Conservation (phyloP, 2,329 filamentous ascomycete species). For the Rasamsonia emersonii region DNA sequence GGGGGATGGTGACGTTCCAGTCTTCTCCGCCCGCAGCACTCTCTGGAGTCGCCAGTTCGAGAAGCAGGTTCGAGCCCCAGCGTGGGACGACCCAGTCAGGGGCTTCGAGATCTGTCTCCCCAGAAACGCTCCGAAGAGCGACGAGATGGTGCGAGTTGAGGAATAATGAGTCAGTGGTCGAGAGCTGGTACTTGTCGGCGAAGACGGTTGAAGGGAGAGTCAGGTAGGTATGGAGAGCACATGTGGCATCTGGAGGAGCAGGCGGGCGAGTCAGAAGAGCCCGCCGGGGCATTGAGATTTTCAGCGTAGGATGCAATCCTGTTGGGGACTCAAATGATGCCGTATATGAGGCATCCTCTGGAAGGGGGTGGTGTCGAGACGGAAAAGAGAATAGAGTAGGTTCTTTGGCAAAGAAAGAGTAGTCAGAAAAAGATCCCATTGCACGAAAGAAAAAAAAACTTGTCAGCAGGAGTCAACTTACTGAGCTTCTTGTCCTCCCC, state of each 20-base stretch:
- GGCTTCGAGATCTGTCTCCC: conserved; percentile 82
- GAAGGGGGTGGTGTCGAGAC: conserved; percentile 61
- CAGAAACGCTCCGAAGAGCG: conserved; percentile 57
- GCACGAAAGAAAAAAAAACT: neutral
- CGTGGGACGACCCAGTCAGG: conserved; percentile 66
- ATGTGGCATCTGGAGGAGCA: conserved; percentile 44
- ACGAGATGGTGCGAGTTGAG: conserved; percentile 70
- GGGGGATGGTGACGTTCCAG: conserved; percentile 51
- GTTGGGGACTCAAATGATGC: conserved; percentile 60
- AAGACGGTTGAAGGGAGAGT: conserved; percentile 77
- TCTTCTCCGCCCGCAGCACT: conserved; percentile 10
- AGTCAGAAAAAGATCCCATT: too few relatives aligned
- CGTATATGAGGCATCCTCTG: conserved; percentile 46
- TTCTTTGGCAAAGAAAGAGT: conserved; percentile 45
- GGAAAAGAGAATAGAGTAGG: conserved; percentile 77
- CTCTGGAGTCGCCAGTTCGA: conserved; percentile 59
- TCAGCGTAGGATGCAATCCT: conserved; percentile 75
- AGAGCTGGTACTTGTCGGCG: conserved; percentile 77
- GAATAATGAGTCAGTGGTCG: conserved; percentile 53
- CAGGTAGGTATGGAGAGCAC: conserved; percentile 68
- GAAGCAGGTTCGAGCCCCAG: conserved; percentile 73
- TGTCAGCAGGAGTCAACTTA: conserved; percentile 23
- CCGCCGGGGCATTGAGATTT: conserved; percentile 51
- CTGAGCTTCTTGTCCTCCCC: conserved; percentile 63
- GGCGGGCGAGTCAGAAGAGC: conserved; percentile 41